Conservation (phyloP, 164 flowering plant genomes). For the Cinnamomum micranthum region DNA sequence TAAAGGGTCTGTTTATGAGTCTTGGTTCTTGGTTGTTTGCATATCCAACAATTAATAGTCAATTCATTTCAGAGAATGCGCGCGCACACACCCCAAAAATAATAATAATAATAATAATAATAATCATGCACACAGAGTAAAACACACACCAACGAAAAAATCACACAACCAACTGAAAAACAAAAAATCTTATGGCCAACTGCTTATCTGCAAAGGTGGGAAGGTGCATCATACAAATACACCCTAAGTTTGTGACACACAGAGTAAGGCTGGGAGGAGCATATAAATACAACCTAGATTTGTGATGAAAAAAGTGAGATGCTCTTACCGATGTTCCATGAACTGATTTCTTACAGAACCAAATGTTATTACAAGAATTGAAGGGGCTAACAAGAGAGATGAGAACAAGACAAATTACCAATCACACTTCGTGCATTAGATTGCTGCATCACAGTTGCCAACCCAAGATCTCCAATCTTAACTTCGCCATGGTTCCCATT, state of each 20-base stretch:
- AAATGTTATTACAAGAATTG: neutral
- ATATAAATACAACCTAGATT: neutral
- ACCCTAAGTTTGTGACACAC: no score
- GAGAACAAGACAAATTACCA: slow-evolving; percentile 26
- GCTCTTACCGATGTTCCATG: neutral
- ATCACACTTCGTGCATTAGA: slow-evolving; percentile 49
- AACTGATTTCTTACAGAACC: neutral
- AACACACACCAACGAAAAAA: no score
- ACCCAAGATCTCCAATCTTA: slow-evolving; percentile 67
- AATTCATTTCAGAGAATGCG: neutral
- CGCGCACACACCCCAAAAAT: neutral
- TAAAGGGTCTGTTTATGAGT: no score
- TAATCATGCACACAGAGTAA: no score
- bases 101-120: no score
- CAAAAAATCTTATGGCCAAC: no score
- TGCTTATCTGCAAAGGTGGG: no score
- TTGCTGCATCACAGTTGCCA: slow-evolving; percentile 61
- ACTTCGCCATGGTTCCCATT: slow-evolving; percentile 68
- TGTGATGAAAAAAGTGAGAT: neutral
- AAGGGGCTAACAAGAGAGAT: neutral
- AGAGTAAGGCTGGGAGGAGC: neutral
- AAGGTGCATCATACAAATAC: no score
- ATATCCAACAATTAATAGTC: neutral
- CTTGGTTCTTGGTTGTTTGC: no score
- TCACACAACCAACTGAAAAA: no score